phyloP scores from a whole-genome alignment of 106 monocot species.

The Dendrobium chrysotoxum region DNA sequence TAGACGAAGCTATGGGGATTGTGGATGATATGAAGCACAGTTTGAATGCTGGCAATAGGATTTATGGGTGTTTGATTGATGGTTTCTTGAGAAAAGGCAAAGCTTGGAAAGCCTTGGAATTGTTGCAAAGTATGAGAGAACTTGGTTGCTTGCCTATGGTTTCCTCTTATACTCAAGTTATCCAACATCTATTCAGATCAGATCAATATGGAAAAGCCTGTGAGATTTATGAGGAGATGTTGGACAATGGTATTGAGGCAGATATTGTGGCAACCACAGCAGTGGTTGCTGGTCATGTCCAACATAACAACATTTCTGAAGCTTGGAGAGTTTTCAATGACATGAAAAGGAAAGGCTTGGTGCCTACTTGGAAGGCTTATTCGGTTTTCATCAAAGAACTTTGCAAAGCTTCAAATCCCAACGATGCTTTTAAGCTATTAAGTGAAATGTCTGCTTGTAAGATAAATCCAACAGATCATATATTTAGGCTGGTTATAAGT shows the following conservation, averaged over 20 bases:
- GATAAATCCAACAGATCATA: slow-evolving; percentile 26
- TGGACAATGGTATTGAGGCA: slow-evolving; percentile 32
- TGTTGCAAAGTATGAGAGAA: slow-evolving; percentile 37
- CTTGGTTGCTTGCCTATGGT: slow-evolving; percentile 23
- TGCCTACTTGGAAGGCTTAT: slow-evolving; percentile 45
- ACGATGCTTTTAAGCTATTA: slow-evolving; percentile 56
- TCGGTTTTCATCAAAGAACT: slow-evolving; percentile 73
- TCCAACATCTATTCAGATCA: slow-evolving; percentile 55
- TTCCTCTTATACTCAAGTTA: slow-evolving; percentile 63
- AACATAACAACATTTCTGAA: slow-evolving; percentile 37
- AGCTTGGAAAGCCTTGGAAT: slow-evolving; percentile 30
- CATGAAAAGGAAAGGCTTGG: slow-evolving; percentile 38
- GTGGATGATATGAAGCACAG: slow-evolving; percentile 28
- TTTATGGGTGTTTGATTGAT: slow-evolving; percentile 53
- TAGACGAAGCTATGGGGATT: slow-evolving; percentile 48
- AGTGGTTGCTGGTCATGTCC: slow-evolving; percentile 61
- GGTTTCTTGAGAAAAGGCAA: slow-evolving; percentile 45
- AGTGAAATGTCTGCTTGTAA: slow-evolving; percentile 46
- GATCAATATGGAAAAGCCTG: slow-evolving; percentile 46
- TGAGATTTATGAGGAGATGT: slow-evolving; percentile 61
- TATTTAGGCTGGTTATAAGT: slow-evolving; percentile 30
- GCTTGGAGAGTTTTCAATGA: slow-evolving; percentile 52
- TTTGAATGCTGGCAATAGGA: slow-evolving; percentile 13
- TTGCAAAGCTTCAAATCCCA: slow-evolving; percentile 49
- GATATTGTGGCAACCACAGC: slow-evolving; percentile 59